These are phyloP conservation scores for Phytophthora fragariaefolia DNA, from an alignment of 352 stramenopile genomes.

Conservation along the genomic window DNA sequence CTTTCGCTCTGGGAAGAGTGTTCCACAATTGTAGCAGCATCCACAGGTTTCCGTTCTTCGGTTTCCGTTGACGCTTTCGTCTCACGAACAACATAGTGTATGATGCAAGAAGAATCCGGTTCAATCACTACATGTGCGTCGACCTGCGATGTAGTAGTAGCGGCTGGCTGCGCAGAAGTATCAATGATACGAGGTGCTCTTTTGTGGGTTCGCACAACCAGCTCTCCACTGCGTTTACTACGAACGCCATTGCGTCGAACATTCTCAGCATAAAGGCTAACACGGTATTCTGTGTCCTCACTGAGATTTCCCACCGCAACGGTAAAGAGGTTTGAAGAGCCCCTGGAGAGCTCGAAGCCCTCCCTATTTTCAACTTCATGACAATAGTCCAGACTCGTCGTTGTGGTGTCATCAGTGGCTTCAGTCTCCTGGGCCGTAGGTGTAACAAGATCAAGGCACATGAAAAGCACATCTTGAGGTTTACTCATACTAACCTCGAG, in stretches of 20 bases:
- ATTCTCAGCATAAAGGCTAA: constrained; percentile 69
- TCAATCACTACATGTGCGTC: constrained; percentile 29
- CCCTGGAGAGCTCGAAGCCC: constrained; percentile 31
- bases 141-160: constrained; percentile 47
- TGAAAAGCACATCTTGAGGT: constrained; percentile 57
- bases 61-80: neutral
- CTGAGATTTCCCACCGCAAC: constrained; percentile 65
- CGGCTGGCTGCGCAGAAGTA: constrained; percentile 27
- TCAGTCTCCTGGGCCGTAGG: neutral
- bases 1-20: constrained; percentile 17
- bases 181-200: constrained; percentile 40
- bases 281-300: constrained; percentile 49
- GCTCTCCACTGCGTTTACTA: constrained; percentile 33
- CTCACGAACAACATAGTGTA: constrained; percentile 58
- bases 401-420: constrained; percentile 2
- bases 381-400: constrained; percentile 19
- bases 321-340: constrained; percentile 31
- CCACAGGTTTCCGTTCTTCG: constrained; percentile 14
- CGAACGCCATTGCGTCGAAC: constrained; percentile 57
- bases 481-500: constrained; percentile 65
- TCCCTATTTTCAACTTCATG: constrained; percentile 40
- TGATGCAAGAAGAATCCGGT: constrained; percentile 34
- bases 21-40: constrained; percentile 26
- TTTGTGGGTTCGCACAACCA: constrained; percentile 50
- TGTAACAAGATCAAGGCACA: constrained; percentile 33